Conservation (phyloP, 768 basidiomycete species). For the Russula sp. region DNA sequence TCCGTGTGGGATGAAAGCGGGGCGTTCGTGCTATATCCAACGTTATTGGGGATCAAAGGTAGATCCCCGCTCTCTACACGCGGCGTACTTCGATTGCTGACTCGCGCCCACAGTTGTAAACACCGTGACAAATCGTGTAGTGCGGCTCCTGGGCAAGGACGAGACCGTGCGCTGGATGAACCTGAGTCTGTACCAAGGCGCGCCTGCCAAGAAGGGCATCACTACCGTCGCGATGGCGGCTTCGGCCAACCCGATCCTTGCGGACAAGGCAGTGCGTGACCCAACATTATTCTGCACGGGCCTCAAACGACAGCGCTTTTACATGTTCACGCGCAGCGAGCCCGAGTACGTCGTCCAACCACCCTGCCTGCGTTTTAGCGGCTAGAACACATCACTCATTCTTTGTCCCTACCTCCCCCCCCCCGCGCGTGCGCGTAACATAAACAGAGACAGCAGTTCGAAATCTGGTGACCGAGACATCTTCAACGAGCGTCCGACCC, state of each 20-base stretch:
- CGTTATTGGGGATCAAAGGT: conserved; percentile 95
- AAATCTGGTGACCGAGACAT: conserved; percentile 90
- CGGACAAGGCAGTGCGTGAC: conserved; percentile 77
- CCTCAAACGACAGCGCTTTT: conserved; percentile 89
- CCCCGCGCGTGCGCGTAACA: too few relatives aligned
- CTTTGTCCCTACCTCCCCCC: background rate
- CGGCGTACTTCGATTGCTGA: conserved; percentile 7
- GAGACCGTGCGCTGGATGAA: conserved; percentile 90
- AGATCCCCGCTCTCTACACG: background rate
- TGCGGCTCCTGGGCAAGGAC: conserved; percentile 84
- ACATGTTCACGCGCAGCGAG: conserved; percentile 85
- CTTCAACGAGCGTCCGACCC: conserved; percentile 95
- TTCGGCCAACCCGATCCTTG: conserved; percentile 90
- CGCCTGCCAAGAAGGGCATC: conserved; percentile 79
- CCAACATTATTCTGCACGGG: conserved; percentile 92
- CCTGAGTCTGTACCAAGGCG: conserved; percentile 86
- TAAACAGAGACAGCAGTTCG: conserved; percentile 51
- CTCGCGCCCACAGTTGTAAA: conserved; percentile 79
- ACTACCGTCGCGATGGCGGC: conserved; percentile 93
- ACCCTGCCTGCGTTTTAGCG: background rate
- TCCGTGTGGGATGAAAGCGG: conserved; percentile 99
- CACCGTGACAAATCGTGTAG: conserved; percentile 88
- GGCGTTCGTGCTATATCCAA: conserved; percentile 89
- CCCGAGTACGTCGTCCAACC: conserved; percentile 59
- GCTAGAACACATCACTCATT: too few relatives aligned